Evolutionary conservation across 2,329 filamentous ascomycete genomes (phyloP).

Genomic region (Aspergillus sp.): DNA sequence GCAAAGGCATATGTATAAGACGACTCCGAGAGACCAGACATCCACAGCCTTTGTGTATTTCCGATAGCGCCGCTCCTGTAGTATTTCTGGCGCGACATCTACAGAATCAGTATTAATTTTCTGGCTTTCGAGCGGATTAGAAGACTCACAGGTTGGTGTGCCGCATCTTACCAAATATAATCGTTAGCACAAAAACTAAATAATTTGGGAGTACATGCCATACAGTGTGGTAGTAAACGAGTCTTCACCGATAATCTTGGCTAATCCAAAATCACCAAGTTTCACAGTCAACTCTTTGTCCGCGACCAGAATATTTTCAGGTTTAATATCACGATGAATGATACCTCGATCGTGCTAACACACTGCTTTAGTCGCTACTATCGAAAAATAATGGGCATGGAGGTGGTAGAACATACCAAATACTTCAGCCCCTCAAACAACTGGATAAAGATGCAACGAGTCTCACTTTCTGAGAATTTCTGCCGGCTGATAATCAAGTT

Average conservation of each 20-base stretch:
- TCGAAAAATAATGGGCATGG: background rate
- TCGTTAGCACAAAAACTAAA: background rate
- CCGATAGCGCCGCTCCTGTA: slow-evolving; percentile 76
- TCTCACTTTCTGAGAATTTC: slow-evolving; percentile 80
- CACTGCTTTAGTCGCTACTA: slow-evolving; percentile 5
- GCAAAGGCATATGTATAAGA: slow-evolving; percentile 94
- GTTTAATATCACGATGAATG: slow-evolving; percentile 96
- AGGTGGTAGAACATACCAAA: slow-evolving; percentile 64
- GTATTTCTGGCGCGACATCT: slow-evolving; percentile 92
- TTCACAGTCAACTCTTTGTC: slow-evolving; percentile 87
- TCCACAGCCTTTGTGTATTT: slow-evolving; percentile 95
- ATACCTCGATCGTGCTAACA: slow-evolving; percentile 90
- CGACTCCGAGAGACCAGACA: slow-evolving; percentile 95
- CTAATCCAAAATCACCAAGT: slow-evolving; percentile 91
- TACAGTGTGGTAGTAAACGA: slow-evolving; percentile 94
- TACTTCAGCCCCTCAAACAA: slow-evolving; percentile 95
- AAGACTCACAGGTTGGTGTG: slow-evolving; percentile 75
- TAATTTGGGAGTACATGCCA: slow-evolving; percentile 26
- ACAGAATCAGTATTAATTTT: slow-evolving; percentile 20
- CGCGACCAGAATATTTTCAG: slow-evolving; percentile 88
- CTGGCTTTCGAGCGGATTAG: background rate
- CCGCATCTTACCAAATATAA: slow-evolving; percentile 60
- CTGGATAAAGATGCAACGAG: slow-evolving; percentile 84
- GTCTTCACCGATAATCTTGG: slow-evolving; percentile 97
- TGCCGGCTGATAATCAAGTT: slow-evolving; percentile 90